Percentiles rank a stretch among this genome's conserved stretches.
Conservation (phyloP, 2,329 filamentous ascomycete genomes). For the Neoscytalidium dimidiatum region DNA sequence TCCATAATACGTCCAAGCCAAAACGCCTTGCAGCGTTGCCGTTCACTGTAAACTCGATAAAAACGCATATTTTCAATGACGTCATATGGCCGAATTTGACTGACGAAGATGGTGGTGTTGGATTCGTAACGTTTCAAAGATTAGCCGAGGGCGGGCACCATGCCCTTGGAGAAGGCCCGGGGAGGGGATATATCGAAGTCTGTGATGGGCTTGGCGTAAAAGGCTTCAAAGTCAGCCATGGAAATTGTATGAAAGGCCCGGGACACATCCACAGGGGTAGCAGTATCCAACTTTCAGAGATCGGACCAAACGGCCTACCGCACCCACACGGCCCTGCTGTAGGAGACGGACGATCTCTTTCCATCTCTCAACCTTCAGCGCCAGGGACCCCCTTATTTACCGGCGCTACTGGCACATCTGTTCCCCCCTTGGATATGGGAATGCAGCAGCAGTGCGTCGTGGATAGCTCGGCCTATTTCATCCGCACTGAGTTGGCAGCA, state of each 20-base stretch:
- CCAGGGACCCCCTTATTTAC: constrained; percentile 38
- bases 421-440: constrained; percentile 24
- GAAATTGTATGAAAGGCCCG: constrained; percentile 74
- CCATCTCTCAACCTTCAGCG: constrained; percentile 34
- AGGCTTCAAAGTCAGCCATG: constrained; percentile 85
- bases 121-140: constrained; percentile 86
- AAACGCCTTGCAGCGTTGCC: constrained; percentile 87
- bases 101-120: constrained; percentile 92
- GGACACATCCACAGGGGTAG: constrained; percentile 46
- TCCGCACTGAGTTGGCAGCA: constrained; percentile 64
- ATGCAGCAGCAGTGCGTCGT: constrained; percentile 62
- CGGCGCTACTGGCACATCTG: constrained; percentile 14
- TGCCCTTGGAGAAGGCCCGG: constrained; percentile 76
- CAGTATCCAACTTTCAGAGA: constrained; percentile 42
- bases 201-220: constrained; percentile 89
- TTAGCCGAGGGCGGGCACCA: constrained; percentile 87
- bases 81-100: constrained; percentile 97
- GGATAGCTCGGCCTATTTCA: constrained; percentile 92
- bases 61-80: constrained; percentile 95
- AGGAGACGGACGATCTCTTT: constrained; percentile 35
- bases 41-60: constrained; percentile 87
- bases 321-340: constrained; percentile 22
- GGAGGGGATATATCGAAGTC: constrained; percentile 82
- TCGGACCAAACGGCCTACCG: constrained; percentile 27
- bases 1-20: constrained; percentile 72